Conservation (phyloP, 2,329 filamentous ascomycete species). For the Pseudocercospora musae region DNA sequence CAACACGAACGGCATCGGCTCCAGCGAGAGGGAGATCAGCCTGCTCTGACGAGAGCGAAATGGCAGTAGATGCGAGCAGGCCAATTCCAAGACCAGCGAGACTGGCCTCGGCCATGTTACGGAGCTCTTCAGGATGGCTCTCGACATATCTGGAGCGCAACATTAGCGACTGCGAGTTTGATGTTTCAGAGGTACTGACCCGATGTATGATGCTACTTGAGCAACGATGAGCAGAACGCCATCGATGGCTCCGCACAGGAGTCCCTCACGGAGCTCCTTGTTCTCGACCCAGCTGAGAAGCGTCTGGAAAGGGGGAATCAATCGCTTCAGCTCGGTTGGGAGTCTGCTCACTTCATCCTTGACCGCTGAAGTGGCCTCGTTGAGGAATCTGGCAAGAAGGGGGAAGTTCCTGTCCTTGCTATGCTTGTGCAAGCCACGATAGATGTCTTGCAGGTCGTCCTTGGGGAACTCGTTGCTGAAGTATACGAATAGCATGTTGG, state of each 20-base stretch:
- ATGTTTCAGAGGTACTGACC: slow-evolving; percentile 35
- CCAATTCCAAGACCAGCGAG: slow-evolving; percentile 48
- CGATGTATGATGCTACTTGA: slow-evolving; percentile 45
- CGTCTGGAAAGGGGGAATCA: slow-evolving; percentile 40
- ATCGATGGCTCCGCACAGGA: slow-evolving; percentile 45
- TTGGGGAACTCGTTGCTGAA: slow-evolving; percentile 51
- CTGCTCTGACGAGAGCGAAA: slow-evolving; percentile 41
- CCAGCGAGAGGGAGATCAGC: slow-evolving; percentile 43
- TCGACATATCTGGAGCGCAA: slow-evolving; percentile 31
- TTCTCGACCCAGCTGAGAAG: slow-evolving; percentile 38
- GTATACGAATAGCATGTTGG: slow-evolving; percentile 35
- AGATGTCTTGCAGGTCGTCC: slow-evolving; percentile 43
- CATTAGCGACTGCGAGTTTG: not conserved
- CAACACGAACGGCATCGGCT: slow-evolving; percentile 42
- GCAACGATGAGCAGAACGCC: slow-evolving; percentile 43
- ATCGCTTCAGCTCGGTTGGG: slow-evolving; percentile 26
- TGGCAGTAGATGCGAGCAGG: slow-evolving; percentile 42
- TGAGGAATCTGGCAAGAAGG: slow-evolving; percentile 42
- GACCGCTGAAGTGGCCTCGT: slow-evolving; percentile 41
- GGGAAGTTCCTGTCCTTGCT: slow-evolving; percentile 41
- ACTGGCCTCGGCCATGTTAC: slow-evolving; percentile 26
- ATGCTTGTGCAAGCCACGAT: slow-evolving; percentile 40
- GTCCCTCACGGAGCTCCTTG: slow-evolving; percentile 39
- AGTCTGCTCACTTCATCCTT: slow-evolving; percentile 40
- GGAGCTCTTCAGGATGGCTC: slow-evolving; percentile 15